These are phyloP conservation scores for Saccharomyces cerevisiae DNA, from an alignment of 805 yeast genomes.

Conservation along the genomic window DNA sequence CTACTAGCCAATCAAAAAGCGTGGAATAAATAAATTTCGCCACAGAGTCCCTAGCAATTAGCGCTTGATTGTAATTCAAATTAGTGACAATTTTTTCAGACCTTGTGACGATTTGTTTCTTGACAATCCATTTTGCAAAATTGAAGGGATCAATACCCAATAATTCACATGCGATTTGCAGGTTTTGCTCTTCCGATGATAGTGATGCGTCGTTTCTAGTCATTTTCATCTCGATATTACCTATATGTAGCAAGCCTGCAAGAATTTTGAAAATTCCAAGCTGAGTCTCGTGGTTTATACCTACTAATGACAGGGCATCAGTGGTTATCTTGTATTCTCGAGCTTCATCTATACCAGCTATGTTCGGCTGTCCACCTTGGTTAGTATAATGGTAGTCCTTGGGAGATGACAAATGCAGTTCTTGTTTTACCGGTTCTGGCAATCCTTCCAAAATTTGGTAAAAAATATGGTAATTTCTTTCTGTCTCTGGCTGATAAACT, in stretches of 20 bases:
- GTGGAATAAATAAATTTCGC: slow-evolving; percentile 90
- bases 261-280: slow-evolving; percentile 64
- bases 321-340: slow-evolving; percentile 68
- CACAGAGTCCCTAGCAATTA: slow-evolving; percentile 90
- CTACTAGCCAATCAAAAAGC: slow-evolving; percentile 90
- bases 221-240: slow-evolving; percentile 82
- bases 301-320: slow-evolving; percentile 71
- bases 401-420: slow-evolving; percentile 54
- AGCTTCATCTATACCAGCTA: slow-evolving; percentile 74
- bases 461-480: slow-evolving; percentile 91
- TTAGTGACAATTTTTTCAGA: slow-evolving; percentile 85
- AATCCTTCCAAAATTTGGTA: slow-evolving; percentile 82
- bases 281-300: slow-evolving; percentile 55
- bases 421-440: slow-evolving; percentile 40
- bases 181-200: slow-evolving; percentile 77
- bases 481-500: slow-evolving; percentile 82
- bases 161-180: slow-evolving; percentile 74
- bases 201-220: slow-evolving; percentile 78
- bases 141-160: slow-evolving; percentile 66
- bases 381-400: slow-evolving; percentile 73
- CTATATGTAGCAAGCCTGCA: slow-evolving; percentile 85
- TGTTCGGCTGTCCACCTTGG: slow-evolving; percentile 74
- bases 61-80: slow-evolving; percentile 73
- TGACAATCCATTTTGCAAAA: slow-evolving; percentile 86
- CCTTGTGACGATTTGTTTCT: slow-evolving; percentile 88